Evolutionary conservation across 2,329 filamentous ascomycete genomes (phyloP).

Genomic region (Fusarium azukiicola): DNA sequence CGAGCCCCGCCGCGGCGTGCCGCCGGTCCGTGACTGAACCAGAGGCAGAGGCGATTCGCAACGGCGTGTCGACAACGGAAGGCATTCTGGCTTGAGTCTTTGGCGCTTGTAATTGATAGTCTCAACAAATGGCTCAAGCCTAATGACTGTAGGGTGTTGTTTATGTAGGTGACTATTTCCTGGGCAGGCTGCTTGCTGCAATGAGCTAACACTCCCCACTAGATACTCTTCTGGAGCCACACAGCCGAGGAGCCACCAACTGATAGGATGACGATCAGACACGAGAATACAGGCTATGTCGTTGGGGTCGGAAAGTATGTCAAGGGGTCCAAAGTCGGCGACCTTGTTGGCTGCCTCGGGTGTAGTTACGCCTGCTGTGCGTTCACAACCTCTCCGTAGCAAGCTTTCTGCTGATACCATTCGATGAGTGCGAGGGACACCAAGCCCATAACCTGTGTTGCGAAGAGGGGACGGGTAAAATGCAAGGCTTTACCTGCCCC

Average conservation of each 20-base stretch:
- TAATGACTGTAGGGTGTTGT: neutral
- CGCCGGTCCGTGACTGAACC: slow-evolving; percentile 46
- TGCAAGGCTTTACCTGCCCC: slow-evolving; percentile 67
- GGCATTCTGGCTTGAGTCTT: neutral
- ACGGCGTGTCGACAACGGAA: neutral
- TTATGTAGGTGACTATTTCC: neutral
- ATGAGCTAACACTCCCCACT: neutral
- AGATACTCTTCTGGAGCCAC: neutral
- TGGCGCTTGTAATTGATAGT: neutral
- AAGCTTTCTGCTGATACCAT: neutral
- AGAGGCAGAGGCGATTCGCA: slow-evolving; percentile 7
- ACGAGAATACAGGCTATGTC: slow-evolving; percentile 70
- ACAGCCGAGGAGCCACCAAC: neutral
- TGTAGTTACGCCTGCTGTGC: slow-evolving; percentile 67
- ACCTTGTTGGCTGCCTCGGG: slow-evolving; percentile 68
- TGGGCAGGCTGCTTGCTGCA: neutral
- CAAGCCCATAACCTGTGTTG: slow-evolving; percentile 67
- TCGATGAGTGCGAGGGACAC: slow-evolving; percentile 61
- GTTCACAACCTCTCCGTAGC: neutral
- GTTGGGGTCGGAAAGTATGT: slow-evolving; percentile 59
- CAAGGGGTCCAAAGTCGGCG: slow-evolving; percentile 66
- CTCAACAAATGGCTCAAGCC: neutral
- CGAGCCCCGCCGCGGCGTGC: too few species aligned
- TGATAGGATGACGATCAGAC: slow-evolving; percentile 53
- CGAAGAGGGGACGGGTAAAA: slow-evolving; percentile 59